Base-by-base conservation (phyloP, 148 eudicot genomes). In the Polygonum maritimum region DNA sequence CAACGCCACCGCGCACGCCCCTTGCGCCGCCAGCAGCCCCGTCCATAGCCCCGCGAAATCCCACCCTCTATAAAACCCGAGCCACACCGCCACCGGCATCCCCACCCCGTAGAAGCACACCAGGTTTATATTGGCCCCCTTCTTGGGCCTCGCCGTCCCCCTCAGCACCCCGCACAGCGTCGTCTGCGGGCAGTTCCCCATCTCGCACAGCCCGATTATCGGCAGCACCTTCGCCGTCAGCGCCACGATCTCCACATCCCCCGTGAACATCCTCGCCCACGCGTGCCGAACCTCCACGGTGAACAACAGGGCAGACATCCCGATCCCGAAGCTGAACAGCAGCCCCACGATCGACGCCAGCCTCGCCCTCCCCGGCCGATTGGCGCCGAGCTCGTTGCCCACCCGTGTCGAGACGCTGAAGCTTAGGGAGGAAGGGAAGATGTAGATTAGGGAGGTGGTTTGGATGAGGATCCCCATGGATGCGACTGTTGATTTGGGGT, bases 171-270 rank as follows among this genome's bases (percentile, higher is more conserved):
- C 96, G 41, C 91, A 91, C 0, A 86, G 91, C 0, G 91, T 85
- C 11, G 96, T 91, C 79, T 91, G 96, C 12, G 96, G 96, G 73
- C 93, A 87, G 69, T 91, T 91, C 12, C 96, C 96, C 26, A 91
- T 80, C 76, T 91, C 96, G 72, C 96, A 89, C 3, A 91, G 87
- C 39, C 96, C 96, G 54, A 91, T 87, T 35, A 91, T 81, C 1
- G 96, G 96, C 73, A 91, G 76, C 38, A 89, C 86, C 65, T 71
- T 49, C 18, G 92, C 79, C 22, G 96, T 91, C 21, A 91, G 69
- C 1, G 86, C 83, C 4, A 83, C 72, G 13, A 91, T 91, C 7
- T 89, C 88, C 4, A 77, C 36, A 52, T 91, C 96, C 12, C 75
- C 45, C 48, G 91, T 91, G 78, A 91, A 91, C 76, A 89, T 73